Percentiles rank a stretch among this genome's conserved stretches.
These are phyloP conservation scores for Fusarium metavorans DNA, from an alignment of 2,329 filamentous ascomycete species.

Conservation along the genomic window DNA sequence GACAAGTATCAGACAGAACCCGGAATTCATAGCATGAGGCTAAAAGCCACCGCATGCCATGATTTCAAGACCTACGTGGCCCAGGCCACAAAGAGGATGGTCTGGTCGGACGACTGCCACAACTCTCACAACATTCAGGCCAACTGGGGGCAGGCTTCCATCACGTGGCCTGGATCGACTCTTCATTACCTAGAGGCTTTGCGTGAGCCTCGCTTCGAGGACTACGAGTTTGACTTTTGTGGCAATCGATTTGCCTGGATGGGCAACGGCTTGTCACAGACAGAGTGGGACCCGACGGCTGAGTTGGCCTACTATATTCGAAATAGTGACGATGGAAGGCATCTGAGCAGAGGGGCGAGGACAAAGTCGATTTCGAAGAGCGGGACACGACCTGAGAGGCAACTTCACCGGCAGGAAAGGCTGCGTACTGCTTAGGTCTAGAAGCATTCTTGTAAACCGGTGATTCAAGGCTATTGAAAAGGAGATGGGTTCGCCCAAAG, in stretches of 20 bases:
- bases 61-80: conserved; percentile 29
- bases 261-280: conserved; percentile 18
- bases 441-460: neutral
- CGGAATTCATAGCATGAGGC: conserved; percentile 6
- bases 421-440: neutral
- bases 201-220: conserved; percentile 17
- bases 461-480: neutral
- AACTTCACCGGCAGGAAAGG: conserved; percentile 19
- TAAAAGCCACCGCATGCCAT: conserved; percentile 17
- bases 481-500: no score
- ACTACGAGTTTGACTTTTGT: conserved; percentile 19
- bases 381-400: conserved; percentile 6
- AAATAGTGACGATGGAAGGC: conserved; percentile 18
- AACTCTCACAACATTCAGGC: conserved; percentile 23
- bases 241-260: conserved; percentile 20
- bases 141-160: conserved; percentile 30
- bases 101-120: conserved; percentile 27
- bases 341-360: conserved; percentile 8
- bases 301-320: conserved; percentile 32
- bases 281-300: conserved; percentile 29
- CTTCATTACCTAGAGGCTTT: conserved; percentile 27
- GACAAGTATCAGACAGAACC: conserved; percentile 31
- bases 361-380: conserved; percentile 15
- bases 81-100: conserved; percentile 22
- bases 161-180: conserved; percentile 27